These are phyloP conservation scores for Arachnomyces sp. DNA, from an alignment of 2,329 filamentous ascomycete species.

Conservation along the genomic window DNA sequence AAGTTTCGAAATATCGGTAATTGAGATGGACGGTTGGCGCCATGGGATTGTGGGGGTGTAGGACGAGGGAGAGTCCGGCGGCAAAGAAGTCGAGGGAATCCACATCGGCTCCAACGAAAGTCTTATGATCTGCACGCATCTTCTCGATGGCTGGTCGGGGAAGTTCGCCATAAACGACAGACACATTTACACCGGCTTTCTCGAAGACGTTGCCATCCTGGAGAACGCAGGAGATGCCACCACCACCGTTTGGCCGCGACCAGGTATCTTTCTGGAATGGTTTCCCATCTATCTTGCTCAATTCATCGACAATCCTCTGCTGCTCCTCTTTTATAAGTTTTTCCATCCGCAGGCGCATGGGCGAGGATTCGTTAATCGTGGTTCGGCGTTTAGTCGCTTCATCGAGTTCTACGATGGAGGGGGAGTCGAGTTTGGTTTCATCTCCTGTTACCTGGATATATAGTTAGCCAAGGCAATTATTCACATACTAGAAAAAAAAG, in stretches of 20 bases:
- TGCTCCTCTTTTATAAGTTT: slow-evolving; percentile 91
- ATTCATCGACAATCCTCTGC: slow-evolving; percentile 70
- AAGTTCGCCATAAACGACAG: slow-evolving; percentile 85
- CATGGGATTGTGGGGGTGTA: slow-evolving; percentile 93
- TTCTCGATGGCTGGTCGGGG: slow-evolving; percentile 79
- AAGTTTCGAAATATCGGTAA: slow-evolving; percentile 97
- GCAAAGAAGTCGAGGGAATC: slow-evolving; percentile 92
- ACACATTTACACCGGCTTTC: slow-evolving; percentile 93
- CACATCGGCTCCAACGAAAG: slow-evolving; percentile 63
- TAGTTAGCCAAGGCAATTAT: not conserved
- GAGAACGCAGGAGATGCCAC: slow-evolving; percentile 86
- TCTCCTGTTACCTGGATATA: slow-evolving; percentile 12
- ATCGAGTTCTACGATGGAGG: slow-evolving; percentile 78
- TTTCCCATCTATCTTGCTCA: slow-evolving; percentile 75
- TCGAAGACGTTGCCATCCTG: slow-evolving; percentile 97
- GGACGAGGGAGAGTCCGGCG: slow-evolving; percentile 81
- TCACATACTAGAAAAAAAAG: not conserved
- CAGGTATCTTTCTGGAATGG: slow-evolving; percentile 79
- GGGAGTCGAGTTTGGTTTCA: slow-evolving; percentile 31
- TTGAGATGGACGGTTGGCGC: slow-evolving; percentile 96
- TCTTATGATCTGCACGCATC: slow-evolving; percentile 94
- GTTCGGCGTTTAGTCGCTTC: slow-evolving; percentile 69
- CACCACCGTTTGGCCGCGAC: slow-evolving; percentile 79
- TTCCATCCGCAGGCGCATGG: slow-evolving; percentile 98
- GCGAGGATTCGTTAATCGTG: slow-evolving; percentile 65